These are phyloP conservation scores for Gaeumannomyces tritici DNA, from an alignment of 2,329 filamentous ascomycete species.

Conservation along the genomic window DNA sequence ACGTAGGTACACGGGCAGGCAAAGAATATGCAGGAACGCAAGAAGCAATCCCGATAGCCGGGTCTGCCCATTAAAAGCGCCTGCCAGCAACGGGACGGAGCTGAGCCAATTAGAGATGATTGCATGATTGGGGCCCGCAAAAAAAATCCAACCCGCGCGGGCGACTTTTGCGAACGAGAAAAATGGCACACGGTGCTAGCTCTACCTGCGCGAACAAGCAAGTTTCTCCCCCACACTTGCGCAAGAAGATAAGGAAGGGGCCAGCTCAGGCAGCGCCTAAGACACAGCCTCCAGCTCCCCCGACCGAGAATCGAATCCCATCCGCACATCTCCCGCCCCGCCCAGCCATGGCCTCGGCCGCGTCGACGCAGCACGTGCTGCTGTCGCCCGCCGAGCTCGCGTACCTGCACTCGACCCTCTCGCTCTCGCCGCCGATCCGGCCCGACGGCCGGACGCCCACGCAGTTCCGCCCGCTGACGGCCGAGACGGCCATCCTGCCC, in stretches of 20 bases:
- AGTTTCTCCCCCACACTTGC: not conserved
- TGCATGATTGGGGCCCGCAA: not conserved
- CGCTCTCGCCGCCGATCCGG: slow-evolving; percentile 72
- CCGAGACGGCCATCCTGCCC: slow-evolving; percentile 84
- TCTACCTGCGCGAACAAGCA: too few relatives aligned
- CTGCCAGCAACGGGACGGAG: not conserved
- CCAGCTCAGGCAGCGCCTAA: not conserved
- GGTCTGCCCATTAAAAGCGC: too few relatives aligned
- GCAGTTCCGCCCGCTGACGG: slow-evolving; percentile 83
- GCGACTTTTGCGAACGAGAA: not conserved
- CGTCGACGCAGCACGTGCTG: slow-evolving; percentile 57
- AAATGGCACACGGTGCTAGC: too few relatives aligned
- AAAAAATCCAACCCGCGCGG: not conserved
- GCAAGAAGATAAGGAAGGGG: not conserved
- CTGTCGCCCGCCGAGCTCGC: slow-evolving; percentile 94
- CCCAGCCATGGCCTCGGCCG: slow-evolving; percentile 27
- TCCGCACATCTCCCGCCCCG: not conserved
- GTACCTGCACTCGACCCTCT: slow-evolving; percentile 84
- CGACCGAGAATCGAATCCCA: too few relatives aligned
- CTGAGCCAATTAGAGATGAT: not conserved
- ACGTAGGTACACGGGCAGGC: too few relatives aligned
- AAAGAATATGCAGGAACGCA: too few relatives aligned
- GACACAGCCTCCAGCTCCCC: not conserved
- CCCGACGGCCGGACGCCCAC: slow-evolving; percentile 74
- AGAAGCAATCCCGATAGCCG: too few relatives aligned